phyloP scores from a whole-genome alignment of 345 rosid species.

The Murraya koenigii region DNA sequence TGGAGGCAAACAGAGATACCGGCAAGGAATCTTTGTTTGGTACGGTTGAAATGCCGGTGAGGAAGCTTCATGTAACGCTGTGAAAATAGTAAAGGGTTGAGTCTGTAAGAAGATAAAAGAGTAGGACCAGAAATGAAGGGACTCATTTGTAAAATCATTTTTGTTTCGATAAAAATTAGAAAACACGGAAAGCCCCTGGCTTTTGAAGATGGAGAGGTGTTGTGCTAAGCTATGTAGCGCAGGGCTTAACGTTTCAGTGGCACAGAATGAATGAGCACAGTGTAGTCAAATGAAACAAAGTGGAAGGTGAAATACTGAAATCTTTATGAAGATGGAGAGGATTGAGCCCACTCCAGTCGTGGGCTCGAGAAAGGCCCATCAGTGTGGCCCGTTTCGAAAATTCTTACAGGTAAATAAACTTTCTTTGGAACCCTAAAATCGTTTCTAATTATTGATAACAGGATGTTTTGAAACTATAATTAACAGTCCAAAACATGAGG shows the following conservation, averaged over 20 bases:
- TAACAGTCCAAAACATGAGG: no score
- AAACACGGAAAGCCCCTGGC: neutral
- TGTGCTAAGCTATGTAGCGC: neutral
- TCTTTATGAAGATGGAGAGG: no score
- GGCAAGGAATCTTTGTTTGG: slow-evolving; percentile 26
- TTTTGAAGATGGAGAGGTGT: neutral
- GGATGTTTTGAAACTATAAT: no score
- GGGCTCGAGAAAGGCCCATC: neutral
- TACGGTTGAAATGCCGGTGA: slow-evolving; percentile 23
- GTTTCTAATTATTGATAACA: no score
- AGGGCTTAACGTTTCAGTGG: slow-evolving; percentile 4
- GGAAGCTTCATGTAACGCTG: slow-evolving; percentile 36
- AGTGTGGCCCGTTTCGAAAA: neutral
- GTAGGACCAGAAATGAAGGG: slow-evolving; percentile 47
- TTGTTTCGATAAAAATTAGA: neutral
- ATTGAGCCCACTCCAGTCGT: neutral
- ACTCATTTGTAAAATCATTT: slow-evolving; percentile 39
- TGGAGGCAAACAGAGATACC: slow-evolving; percentile 27
- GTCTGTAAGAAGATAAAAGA: slow-evolving; percentile 46
- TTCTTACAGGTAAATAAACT: neutral
- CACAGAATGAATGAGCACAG: neutral
- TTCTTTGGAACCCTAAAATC: neutral
- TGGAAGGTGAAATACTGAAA: neutral
- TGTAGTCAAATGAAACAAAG: neutral
- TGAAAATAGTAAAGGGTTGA: slow-evolving; percentile 73